A percentile compares a stretch with the other conserved stretches of the same genome.
phyloP scores from a whole-genome alignment of 164 flowering plant genomes.

The Piper longum region DNA sequence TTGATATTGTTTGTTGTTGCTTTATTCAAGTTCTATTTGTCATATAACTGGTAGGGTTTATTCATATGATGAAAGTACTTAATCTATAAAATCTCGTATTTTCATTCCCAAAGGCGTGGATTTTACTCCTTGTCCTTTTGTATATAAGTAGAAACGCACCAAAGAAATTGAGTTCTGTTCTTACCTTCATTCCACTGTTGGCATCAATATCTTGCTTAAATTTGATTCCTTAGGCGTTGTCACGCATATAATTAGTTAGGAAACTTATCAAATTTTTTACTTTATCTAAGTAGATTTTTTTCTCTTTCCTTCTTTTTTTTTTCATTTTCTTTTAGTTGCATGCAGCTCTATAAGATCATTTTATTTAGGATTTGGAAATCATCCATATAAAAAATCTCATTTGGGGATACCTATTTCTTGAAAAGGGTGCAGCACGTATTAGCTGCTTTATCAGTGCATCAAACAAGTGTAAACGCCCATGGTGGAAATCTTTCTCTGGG shows the following conservation, averaged over 20 bases:
- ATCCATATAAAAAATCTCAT: neutral
- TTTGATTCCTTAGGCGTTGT: neutral
- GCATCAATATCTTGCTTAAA: too few species aligned
- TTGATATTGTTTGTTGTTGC: too few species aligned
- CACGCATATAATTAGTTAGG: neutral
- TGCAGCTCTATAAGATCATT: neutral
- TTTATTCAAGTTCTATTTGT: too few species aligned
- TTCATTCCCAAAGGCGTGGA: too few species aligned
- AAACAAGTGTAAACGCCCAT: conserved; percentile 20
- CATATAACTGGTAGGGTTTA: too few species aligned
- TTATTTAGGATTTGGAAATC: neutral
- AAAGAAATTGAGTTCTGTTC: neutral
- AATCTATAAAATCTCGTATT: too few species aligned
- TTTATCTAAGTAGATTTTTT: neutral
- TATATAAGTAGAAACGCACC: too few species aligned
- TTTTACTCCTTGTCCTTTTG: too few species aligned
- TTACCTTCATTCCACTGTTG: too few species aligned
- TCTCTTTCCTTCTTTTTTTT: too few species aligned
- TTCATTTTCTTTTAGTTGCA: neutral
- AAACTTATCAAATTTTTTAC: neutral
- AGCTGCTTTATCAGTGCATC: conserved; percentile 21
- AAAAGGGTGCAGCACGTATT: conserved; percentile 22
- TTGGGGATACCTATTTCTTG: neutral
- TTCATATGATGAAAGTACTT: too few species aligned
- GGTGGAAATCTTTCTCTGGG: conserved; percentile 21